Evolutionary conservation across 179 eudicot species (phyloP).

Genomic region (Beta macrorhiza): DNA sequence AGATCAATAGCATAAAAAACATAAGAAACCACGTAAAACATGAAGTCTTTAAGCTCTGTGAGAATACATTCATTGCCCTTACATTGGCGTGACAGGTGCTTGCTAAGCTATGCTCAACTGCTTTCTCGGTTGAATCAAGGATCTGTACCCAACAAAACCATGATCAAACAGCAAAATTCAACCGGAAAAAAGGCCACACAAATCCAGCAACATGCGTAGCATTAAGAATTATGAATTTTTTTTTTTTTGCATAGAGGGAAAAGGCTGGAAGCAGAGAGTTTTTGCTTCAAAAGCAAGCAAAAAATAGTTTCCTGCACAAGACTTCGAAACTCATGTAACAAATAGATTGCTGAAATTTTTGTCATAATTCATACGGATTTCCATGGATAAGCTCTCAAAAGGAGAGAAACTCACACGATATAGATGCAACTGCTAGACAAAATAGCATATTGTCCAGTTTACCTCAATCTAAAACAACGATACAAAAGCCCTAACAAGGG

Average conservation of each 20-base stretch:
- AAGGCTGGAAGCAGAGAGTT: neutral
- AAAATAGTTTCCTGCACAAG: neutral
- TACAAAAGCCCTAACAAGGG: too few species aligned
- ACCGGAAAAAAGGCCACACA: too few species aligned
- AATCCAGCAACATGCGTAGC: neutral
- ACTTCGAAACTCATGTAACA: neutral
- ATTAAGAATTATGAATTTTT: neutral
- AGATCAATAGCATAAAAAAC: conserved; percentile 66
- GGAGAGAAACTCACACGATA: too few species aligned
- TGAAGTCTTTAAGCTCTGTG: conserved; percentile 69
- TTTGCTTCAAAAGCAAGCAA: neutral
- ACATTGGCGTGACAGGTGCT: conserved; percentile 71
- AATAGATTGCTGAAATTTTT: neutral
- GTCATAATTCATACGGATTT: too few species aligned
- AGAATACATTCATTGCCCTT: conserved; percentile 55
- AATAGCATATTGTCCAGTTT: too few species aligned
- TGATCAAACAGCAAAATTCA: neutral
- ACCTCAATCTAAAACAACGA: too few species aligned
- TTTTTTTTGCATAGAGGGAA: too few species aligned
- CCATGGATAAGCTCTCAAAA: neutral
- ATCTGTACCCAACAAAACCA: conserved; percentile 45
- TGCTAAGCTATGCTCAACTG: conserved; percentile 86
- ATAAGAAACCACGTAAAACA: conserved; percentile 83
- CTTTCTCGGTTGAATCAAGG: conserved; percentile 91
- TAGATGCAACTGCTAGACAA: too few species aligned